A percentile compares a stretch with the other conserved stretches of the same genome.
Conservation (phyloP, 2,329 filamentous ascomycete genomes). For the Amauroascus niger region DNA sequence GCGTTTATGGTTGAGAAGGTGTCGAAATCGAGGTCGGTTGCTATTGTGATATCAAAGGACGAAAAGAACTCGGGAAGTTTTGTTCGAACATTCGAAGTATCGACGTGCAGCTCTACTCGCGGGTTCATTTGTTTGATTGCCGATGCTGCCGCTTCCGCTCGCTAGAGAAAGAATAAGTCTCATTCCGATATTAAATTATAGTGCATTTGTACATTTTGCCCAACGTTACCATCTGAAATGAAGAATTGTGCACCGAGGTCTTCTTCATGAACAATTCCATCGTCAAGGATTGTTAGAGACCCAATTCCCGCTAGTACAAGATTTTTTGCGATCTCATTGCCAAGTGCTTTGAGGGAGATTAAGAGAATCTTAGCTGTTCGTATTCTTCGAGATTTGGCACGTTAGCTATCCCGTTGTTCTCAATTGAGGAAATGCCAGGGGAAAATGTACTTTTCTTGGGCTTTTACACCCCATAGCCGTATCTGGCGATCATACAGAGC, state of each 20-base stretch:
- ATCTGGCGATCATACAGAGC: slow-evolving; percentile 96
- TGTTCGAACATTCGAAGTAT: slow-evolving; percentile 55
- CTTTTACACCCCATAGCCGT: slow-evolving; percentile 90
- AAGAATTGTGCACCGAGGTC: slow-evolving; percentile 82
- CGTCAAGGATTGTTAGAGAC: slow-evolving; percentile 79
- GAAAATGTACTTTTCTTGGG: slow-evolving; percentile 60
- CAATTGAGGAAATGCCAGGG: background rate
- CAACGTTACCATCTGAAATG: slow-evolving; percentile 60
- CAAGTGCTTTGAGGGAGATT: slow-evolving; percentile 76
- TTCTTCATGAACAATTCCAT: slow-evolving; percentile 61
- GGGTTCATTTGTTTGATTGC: slow-evolving; percentile 81
- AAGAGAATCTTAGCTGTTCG: slow-evolving; percentile 82
- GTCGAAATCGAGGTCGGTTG: slow-evolving; percentile 71
- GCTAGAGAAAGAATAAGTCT: slow-evolving; percentile 36
- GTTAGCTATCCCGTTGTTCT: background rate
- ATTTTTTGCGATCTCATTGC: slow-evolving; percentile 94
- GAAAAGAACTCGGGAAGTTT: slow-evolving; percentile 67
- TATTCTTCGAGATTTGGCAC: slow-evolving; percentile 46
- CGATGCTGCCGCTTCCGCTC: slow-evolving; percentile 68
- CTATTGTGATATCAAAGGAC: slow-evolving; percentile 75
- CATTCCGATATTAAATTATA: background rate
- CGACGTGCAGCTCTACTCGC: slow-evolving; percentile 65
- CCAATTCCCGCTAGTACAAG: slow-evolving; percentile 87
- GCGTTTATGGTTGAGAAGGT: slow-evolving; percentile 74
- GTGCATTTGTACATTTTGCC: slow-evolving; percentile 52